Evolutionary conservation across 108 stramenopile species (phyloP).

Genomic region (Pseudonitzschia pungens): DNA sequence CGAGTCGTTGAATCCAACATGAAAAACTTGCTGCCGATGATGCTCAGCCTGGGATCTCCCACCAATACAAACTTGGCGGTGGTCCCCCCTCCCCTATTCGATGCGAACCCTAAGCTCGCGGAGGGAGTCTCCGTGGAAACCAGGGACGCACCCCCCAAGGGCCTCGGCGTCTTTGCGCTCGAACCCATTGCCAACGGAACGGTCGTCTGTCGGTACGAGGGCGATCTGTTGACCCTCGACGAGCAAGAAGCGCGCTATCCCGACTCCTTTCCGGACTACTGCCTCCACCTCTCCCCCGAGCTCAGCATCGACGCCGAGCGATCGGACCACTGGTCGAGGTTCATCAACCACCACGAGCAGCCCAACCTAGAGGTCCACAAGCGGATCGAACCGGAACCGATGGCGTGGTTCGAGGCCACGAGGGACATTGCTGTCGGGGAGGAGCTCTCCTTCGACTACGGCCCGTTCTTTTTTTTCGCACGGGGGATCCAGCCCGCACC

Average conservation of each 20-base stretch:
- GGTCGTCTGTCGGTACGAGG: slow-evolving; percentile 44
- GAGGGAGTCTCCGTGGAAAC: background rate
- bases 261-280: slow-evolving; percentile 19
- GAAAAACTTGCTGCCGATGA: background rate
- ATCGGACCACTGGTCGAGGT: slow-evolving; percentile 23
- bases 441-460: slow-evolving; percentile 87
- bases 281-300: slow-evolving; percentile 30
- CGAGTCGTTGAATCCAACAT: background rate
- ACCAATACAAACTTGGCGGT: background rate
- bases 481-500: background rate
- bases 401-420: slow-evolving; percentile 70
- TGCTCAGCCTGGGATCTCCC: background rate
- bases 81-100: background rate
- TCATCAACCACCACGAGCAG: background rate
- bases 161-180: background rate
- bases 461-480: background rate
- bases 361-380: background rate
- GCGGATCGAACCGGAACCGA: slow-evolving; percentile 11
- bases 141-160: background rate
- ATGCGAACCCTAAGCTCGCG: too few species aligned
- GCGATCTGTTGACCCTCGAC: slow-evolving; percentile 33
- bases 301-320: slow-evolving; percentile 22
- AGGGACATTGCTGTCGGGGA: slow-evolving; percentile 72
- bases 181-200: slow-evolving; percentile 10
- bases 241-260: slow-evolving; percentile 45